A percentile compares a stretch with the other conserved stretches of the same genome.
Evolutionary conservation across 768 basidiomycete species (phyloP).

Genomic region (Mycena olivaceomarginata): DNA sequence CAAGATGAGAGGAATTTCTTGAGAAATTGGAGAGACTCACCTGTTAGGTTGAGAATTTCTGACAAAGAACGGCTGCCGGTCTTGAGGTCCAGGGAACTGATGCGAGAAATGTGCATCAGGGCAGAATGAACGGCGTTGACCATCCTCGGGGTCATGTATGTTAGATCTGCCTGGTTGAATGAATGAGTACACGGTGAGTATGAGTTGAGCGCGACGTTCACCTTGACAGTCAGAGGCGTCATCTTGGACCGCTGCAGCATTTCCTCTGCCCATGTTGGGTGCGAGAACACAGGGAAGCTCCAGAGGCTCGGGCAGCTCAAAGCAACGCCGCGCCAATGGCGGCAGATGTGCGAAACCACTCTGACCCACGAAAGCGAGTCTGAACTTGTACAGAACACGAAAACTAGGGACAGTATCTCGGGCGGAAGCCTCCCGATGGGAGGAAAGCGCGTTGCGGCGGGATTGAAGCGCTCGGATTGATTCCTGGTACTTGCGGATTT

Average conservation of each 20-base stretch:
- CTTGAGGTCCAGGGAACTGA: constrained; percentile 55
- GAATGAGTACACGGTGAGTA: background rate
- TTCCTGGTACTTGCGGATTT: constrained; percentile 57
- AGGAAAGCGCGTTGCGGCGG: constrained; percentile 60
- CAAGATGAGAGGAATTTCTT: constrained; percentile 36
- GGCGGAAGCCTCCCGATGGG: constrained; percentile 63
- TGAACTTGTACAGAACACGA: constrained; percentile 50
- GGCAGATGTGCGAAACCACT: constrained; percentile 60
- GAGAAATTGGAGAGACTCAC: background rate
- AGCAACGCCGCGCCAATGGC: constrained; percentile 66
- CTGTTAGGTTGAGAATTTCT: constrained; percentile 50
- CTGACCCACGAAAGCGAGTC: constrained; percentile 56
- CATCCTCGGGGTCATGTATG: constrained; percentile 52
- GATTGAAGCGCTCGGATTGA: constrained; percentile 58
- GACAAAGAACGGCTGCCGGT: constrained; percentile 48
- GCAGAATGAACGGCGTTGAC: constrained; percentile 53
- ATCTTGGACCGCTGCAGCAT: constrained; percentile 67
- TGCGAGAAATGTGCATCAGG: constrained; percentile 56
- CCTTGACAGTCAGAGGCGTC: constrained; percentile 56
- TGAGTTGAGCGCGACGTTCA: background rate
- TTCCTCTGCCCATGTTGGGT: constrained; percentile 60
- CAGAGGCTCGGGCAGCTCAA: constrained; percentile 64
- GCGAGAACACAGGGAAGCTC: constrained; percentile 58
- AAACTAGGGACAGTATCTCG: constrained; percentile 64
- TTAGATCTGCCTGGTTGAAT: constrained; percentile 25